Percentiles rank a stretch among this genome's conserved stretches.
Evolutionary conservation across 2,329 filamentous ascomycete genomes (phyloP).

Genomic region (Orbilia blumenaviensis): DNA sequence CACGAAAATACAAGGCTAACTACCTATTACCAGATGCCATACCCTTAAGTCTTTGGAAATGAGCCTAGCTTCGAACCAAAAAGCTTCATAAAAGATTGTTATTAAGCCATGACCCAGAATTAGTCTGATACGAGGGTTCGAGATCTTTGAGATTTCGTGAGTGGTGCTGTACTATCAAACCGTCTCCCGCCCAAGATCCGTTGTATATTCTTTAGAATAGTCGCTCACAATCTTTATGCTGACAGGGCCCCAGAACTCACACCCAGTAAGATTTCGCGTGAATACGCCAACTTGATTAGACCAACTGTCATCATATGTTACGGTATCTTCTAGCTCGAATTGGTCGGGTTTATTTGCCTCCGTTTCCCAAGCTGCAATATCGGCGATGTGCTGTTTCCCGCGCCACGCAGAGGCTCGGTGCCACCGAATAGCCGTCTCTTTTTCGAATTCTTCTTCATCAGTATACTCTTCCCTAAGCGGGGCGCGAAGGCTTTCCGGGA

Average conservation of each 20-base stretch:
- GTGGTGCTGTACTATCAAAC: neutral
- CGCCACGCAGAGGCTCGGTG: neutral
- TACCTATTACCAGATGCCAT: no score
- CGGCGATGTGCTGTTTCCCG: neutral
- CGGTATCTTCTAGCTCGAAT: neutral
- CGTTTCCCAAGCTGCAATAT: neutral
- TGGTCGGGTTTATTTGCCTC: neutral
- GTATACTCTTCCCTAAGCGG: neutral
- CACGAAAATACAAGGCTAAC: no score
- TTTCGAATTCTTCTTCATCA: neutral
- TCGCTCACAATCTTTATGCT: slow-evolving; percentile 8
- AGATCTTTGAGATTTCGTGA: no score
- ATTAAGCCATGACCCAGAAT: no score
- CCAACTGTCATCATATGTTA: neutral
- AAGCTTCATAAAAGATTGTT: no score
- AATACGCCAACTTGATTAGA: neutral
- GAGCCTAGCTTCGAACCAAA: no score
- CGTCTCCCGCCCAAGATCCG: neutral
- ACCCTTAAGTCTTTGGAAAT: no score
- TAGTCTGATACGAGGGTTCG: no score
- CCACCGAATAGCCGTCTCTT: neutral
- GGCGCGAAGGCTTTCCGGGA: neutral
- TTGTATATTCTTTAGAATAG: neutral
- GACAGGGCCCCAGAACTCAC: slow-evolving; percentile 6
- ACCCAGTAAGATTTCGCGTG: neutral